Base-by-base conservation (phyloP, 2,329 filamentous ascomycete species). In the Cladosporium phlei region DNA sequence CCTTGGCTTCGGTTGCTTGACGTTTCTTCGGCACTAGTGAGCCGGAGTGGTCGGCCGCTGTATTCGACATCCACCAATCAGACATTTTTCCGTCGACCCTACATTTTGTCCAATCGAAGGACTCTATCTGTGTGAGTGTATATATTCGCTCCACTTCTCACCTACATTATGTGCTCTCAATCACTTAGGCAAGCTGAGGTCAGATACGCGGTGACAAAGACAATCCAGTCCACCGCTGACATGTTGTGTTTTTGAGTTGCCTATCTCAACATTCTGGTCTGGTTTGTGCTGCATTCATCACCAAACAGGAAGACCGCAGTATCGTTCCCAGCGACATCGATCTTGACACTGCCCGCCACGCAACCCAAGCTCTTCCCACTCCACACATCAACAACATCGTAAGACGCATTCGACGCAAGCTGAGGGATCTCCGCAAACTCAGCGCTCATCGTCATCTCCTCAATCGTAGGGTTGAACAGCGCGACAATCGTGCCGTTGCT, bases 341-440 rank as follows among this genome's bases (percentile, higher is more conserved):
- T 43, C 12, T 38, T 22, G 5, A 52, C 33, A 14, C 46, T 48
- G 14, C 44, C 28, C 10, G 35, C 29, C 42, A 44, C 43, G 38
- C 49, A 58, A 5, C 54, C 56, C 11, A 75, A 38, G 32, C 63
- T 60, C 50, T 67, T 52, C 3, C 68, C 71, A 1, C 63, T 71
- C 73, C 73, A 77, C 51, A 72, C 68, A 57, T 77, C 67, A 3
- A 64, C 65, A 1, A 75, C 68, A 2, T 62, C 54, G 42, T 72
- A 74, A 6, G 54, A 54, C 20, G 51, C 58, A 2, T 50, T 48
- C 9, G 46, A 47, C 11, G 54, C 48, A 19, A 76, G 59, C 2
- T 66, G 64, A 0, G 73, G 73, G 5, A 77, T 62, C 55, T 77
- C 73, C 2, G 35, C 52, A 54, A 70, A 76, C 1, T 57, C 55